Conservation (phyloP, 805 yeast genomes). For the Wickerhamomyces subpelliculosus region DNA sequence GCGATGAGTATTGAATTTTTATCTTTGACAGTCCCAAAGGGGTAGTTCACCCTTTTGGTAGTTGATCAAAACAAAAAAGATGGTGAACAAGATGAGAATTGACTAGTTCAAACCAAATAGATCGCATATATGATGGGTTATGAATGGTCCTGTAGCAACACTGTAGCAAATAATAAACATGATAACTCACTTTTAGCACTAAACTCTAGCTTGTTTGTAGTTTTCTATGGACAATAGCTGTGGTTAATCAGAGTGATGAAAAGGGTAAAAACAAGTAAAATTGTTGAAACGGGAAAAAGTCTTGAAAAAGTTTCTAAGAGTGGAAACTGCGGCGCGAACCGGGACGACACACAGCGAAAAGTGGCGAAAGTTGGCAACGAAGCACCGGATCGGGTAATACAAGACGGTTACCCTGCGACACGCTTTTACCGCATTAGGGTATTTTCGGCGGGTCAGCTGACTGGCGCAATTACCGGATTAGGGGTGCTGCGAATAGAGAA, state of each 20-base stretch:
- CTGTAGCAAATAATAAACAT: too few relatives aligned
- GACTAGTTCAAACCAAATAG: too few relatives aligned
- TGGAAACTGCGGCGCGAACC: neutral
- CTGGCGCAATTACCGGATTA: too few relatives aligned
- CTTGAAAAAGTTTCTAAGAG: slow-evolving; percentile 7
- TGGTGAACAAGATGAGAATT: too few relatives aligned
- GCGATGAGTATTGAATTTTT: neutral
- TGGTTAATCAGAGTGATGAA: slow-evolving; percentile 4
- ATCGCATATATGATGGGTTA: too few relatives aligned
- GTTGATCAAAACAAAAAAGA: neutral
- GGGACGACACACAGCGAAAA: neutral
- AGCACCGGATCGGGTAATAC: too few relatives aligned
- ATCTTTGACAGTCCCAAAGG: slow-evolving; percentile 13
- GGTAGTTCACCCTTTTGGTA: slow-evolving; percentile 16
- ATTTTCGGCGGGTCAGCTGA: too few relatives aligned
- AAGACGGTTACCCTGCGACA: too few relatives aligned
- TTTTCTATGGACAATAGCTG: neutral
- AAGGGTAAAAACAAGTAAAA: slow-evolving; percentile 10
- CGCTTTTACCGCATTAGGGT: too few relatives aligned
- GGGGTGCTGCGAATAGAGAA: too few relatives aligned
- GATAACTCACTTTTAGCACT: neutral
- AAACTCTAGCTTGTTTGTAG: neutral
- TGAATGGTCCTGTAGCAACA: too few relatives aligned
- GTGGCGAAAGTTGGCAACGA: neutral
- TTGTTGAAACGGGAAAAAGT: slow-evolving; percentile 5